Evolutionary conservation across 108 stramenopile species (phyloP).

Genomic region (Ochromonas danica): DNA sequence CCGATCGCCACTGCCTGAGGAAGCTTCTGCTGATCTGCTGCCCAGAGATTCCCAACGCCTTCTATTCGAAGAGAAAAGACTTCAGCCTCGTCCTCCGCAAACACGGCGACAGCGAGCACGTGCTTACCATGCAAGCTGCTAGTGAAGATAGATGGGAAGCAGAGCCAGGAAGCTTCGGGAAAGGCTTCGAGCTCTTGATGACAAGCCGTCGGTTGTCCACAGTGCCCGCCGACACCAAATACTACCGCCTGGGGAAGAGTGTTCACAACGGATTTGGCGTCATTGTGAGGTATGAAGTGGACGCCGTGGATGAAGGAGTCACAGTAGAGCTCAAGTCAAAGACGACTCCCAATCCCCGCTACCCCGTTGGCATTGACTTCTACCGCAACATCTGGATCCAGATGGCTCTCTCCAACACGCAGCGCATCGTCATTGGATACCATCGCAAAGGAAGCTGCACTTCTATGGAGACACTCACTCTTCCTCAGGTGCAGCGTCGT

Average conservation of each 20-base stretch:
- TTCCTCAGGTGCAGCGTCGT: background rate
- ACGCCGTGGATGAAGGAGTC: background rate
- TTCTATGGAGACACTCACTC: background rate
- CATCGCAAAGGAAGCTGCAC: background rate
- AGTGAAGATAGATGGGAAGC: background rate
- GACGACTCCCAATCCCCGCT: background rate
- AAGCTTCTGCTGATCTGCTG: too few species aligned
- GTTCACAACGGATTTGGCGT: background rate
- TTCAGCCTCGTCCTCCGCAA: too few species aligned
- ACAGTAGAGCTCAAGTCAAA: background rate
- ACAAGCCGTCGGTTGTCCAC: background rate
- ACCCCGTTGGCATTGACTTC: background rate
- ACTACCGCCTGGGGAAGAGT: background rate
- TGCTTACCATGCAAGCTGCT: too few species aligned
- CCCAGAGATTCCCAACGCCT: too few species aligned
- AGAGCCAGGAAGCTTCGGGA: background rate
- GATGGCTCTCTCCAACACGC: background rate
- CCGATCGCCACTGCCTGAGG: too few species aligned
- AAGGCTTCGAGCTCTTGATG: background rate
- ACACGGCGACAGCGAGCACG: too few species aligned
- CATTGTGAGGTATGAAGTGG: background rate
- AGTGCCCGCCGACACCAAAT: background rate
- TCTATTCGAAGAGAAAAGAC: too few species aligned
- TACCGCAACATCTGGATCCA: background rate
- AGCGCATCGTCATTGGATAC: background rate